Base-by-base conservation (phyloP, 768 basidiomycete species). In the Russula dissimulans region DNA sequence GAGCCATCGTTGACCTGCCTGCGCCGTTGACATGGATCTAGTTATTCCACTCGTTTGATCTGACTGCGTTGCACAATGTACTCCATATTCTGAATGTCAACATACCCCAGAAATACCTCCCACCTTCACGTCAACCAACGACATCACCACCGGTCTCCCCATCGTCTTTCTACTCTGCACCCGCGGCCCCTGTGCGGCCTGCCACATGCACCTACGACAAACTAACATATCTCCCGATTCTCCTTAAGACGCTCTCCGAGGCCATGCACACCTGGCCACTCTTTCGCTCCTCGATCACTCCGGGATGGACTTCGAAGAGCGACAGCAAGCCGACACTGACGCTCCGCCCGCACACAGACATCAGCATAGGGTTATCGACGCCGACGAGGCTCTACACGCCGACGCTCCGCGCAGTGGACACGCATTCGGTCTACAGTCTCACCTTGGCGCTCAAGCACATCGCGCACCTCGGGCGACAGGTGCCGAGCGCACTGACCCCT, bases 201-300 rank as follows among this genome's bases (percentile, higher is more conserved):
- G 74, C 77, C 10, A 72, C 77, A 2, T 80, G 76, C 22, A 81
- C 82, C 43, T 91, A 81, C 72, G 74, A 79, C 32, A 81, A 80
- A 39, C 72, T 95, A 34, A 92, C 91, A 0, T 89, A 87, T 71
- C 84, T 95, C 38, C 92, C 91, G 10, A 75, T 93, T 68, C 79
- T 95, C 8, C 74, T 93, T 66, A 95, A 95, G 70, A 85, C 86
- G 0, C 85, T 95, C 53, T 81, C 87, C 0, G 82, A 78, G 66
- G 79, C 89, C 4, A 89, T 94, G 88, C 73, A 79, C 61, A 84
- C 89, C 69, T 91, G 91, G 89, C 90, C 92, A 0, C 74, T 94
- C 50, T 82, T 95, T 77, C 80, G 88, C 15, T 79, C 87, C 18
- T 86, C 87, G 36, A 84, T 92, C 67, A 82, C 85, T 0, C 78